Conservation (phyloP, 768 basidiomycete species). For the Amanita pallidorosea region DNA sequence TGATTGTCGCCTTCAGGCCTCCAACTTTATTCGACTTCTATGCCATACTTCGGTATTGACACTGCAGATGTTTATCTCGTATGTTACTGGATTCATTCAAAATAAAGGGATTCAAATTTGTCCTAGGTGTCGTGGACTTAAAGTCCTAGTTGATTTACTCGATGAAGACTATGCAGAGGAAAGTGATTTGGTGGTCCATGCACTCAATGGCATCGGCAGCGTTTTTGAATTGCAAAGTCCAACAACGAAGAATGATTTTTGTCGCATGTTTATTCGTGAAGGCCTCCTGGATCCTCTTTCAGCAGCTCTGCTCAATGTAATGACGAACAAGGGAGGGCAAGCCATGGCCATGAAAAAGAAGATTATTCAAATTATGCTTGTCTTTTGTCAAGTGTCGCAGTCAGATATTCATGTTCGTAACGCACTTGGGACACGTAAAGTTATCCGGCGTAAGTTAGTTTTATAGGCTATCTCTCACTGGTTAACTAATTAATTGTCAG, state of each 20-base stretch:
- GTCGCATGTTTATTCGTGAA: slow-evolving; percentile 95
- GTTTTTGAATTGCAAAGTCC: slow-evolving; percentile 96
- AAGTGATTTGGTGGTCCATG: slow-evolving; percentile 83
- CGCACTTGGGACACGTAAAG: slow-evolving; percentile 83
- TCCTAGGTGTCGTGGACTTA: slow-evolving; percentile 82
- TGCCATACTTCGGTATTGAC: slow-evolving; percentile 92
- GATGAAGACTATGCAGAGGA: slow-evolving; percentile 95
- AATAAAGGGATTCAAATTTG: background rate
- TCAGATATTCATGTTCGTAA: slow-evolving; percentile 89
- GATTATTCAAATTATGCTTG: slow-evolving; percentile 78
- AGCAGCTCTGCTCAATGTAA: slow-evolving; percentile 80
- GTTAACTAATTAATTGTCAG: slow-evolving; percentile 26
- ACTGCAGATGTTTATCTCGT: slow-evolving; percentile 98
- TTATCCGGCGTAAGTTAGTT: slow-evolving; percentile 66
- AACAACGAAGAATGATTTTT: slow-evolving; percentile 97
- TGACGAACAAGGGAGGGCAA: slow-evolving; percentile 56
- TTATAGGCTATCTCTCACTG: background rate
- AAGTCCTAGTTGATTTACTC: slow-evolving; percentile 88
- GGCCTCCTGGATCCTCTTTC: slow-evolving; percentile 90
- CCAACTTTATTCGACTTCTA: slow-evolving; percentile 85
- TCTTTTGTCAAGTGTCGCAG: slow-evolving; percentile 96
- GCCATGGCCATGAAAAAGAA: slow-evolving; percentile 75
- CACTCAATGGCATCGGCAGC: slow-evolving; percentile 87
- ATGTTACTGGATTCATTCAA: slow-evolving; percentile 20
- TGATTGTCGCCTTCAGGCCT: slow-evolving; percentile 91